Percentiles rank a stretch among this genome's conserved stretches.
These are phyloP conservation scores for Kernera saxatilis DNA, from an alignment of 345 rosid genomes.

Conservation along the genomic window DNA sequence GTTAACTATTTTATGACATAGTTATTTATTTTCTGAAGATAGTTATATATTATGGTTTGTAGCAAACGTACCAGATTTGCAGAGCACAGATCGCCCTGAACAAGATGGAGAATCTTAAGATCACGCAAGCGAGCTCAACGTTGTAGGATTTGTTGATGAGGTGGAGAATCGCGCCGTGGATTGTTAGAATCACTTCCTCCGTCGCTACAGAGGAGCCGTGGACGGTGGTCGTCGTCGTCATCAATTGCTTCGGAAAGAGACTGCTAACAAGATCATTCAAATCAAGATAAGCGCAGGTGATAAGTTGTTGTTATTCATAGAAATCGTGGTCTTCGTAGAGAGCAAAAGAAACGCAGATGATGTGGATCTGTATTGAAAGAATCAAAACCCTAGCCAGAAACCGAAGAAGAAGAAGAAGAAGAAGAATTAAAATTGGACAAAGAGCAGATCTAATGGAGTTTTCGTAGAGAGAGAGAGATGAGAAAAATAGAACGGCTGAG, in stretches of 20 bases:
- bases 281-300: slow-evolving; percentile 71
- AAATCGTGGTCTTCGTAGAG: slow-evolving; percentile 28
- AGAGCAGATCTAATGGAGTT: slow-evolving; percentile 31
- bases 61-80: too few species aligned
- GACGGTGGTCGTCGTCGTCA: background rate
- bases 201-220: slow-evolving; percentile 53
- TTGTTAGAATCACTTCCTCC: slow-evolving; percentile 53
- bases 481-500: too few species aligned
- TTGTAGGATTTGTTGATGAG: slow-evolving; percentile 73
- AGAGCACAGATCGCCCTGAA: slow-evolving; percentile 58
- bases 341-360: background rate
- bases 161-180: slow-evolving; percentile 76
- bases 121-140: slow-evolving; percentile 88
- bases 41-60: too few species aligned
- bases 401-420: slow-evolving; percentile 11
- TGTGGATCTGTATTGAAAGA: slow-evolving; percentile 13
- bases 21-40: too few species aligned
- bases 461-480: slow-evolving; percentile 2
- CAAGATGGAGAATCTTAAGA: slow-evolving; percentile 49
- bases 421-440: slow-evolving; percentile 10
- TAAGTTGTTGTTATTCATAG: slow-evolving; percentile 43
- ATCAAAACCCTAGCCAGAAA: slow-evolving; percentile 37
- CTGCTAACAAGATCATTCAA: slow-evolving; percentile 46
- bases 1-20: too few species aligned
- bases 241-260: slow-evolving; percentile 40